Base-by-base conservation (phyloP, 1,284 basidiomycete genomes). In the Rhodotorula sp. region DNA sequence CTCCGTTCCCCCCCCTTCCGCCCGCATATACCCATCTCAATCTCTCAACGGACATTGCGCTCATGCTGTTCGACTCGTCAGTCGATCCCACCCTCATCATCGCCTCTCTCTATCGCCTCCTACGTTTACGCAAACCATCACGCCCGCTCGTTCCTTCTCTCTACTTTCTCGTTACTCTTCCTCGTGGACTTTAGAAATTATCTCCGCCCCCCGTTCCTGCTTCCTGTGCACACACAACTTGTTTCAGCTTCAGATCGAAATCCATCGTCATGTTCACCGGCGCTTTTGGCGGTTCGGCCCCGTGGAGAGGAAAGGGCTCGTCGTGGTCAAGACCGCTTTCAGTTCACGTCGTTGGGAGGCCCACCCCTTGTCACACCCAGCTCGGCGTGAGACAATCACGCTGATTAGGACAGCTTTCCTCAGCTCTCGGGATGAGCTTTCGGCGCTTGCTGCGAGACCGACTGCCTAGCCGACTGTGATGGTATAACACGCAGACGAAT, bases 21-120 rank as follows among this genome's bases (percentile, higher is more conserved):
- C 12, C 15, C 29, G 26, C 29, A 29, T n/a, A 49, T 30, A 18
- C 59, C 59, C 26, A 17, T 14, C 44, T 29, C 29, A 18, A 29
- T 48, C 44, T 51, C n/a, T 51, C 49, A 51, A 60, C 26, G 59
- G 59, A 60, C 59, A 60, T 46, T 54, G 29, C 37, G 37, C 37
- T 42, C 37, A 42, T 42, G 37, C 53, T 24, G 20, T 24, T 20
- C 46, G 29, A n/a, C 18, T 17, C 26, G 12, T 54, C 53, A 15
- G 26, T 54, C 17, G 45, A 26, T 10, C 29, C 26, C 29, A 26
- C 29, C 46, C 29, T 30, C 20, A 18, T 20, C 18, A 24, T 37
- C 20, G 30, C 22, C 15, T n/a, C 45, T 10, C 29, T 30, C 44
- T 24, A 22, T 26, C 30, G 24, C 46, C 60, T 48, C 48, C 20